Conservation (phyloP, 306 rosid genomes). For the Cucurbita argyrosperma region DNA sequence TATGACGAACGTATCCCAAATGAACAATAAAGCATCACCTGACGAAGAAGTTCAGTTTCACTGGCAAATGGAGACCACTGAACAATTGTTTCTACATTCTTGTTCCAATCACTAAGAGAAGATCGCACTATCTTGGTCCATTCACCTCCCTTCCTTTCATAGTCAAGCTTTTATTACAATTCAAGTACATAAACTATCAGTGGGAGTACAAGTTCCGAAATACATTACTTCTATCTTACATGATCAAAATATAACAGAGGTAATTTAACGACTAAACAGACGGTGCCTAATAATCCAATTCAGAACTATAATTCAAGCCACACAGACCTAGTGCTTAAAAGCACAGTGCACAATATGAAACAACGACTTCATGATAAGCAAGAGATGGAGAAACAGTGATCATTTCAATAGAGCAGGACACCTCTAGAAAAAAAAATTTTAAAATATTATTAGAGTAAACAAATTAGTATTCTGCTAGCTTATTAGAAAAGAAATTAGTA, state of each 20-base stretch:
- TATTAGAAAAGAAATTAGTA: not conserved
- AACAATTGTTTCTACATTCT: constrained; percentile 53
- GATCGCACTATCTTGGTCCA: constrained; percentile 57
- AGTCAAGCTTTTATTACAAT: constrained; percentile 59
- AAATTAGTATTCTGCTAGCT: not conserved
- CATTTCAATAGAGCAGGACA: not conserved
- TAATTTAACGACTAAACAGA: not conserved
- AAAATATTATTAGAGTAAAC: not conserved
- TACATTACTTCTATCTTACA: not conserved
- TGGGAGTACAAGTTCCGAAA: constrained; percentile 15
- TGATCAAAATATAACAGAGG: not conserved
- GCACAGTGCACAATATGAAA: not conserved
- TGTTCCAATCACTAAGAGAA: constrained; percentile 54
- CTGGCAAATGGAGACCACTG: constrained; percentile 77
- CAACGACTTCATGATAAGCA: not conserved
- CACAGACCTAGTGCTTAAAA: not conserved
- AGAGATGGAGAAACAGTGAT: not conserved
- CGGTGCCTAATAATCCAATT: not conserved
- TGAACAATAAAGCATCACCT: constrained; percentile 22
- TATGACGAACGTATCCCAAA: not conserved
- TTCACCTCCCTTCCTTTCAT: constrained; percentile 36
- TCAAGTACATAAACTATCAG: constrained; percentile 9
- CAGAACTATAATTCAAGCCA: not conserved
- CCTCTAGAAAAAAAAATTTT: too few species aligned
- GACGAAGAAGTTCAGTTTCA: constrained; percentile 69